Percentiles rank a stretch among this genome's conserved stretches.
These are phyloP conservation scores for Cadophora sp. DNA, from an alignment of 2,329 filamentous ascomycete species.

Conservation along the genomic window DNA sequence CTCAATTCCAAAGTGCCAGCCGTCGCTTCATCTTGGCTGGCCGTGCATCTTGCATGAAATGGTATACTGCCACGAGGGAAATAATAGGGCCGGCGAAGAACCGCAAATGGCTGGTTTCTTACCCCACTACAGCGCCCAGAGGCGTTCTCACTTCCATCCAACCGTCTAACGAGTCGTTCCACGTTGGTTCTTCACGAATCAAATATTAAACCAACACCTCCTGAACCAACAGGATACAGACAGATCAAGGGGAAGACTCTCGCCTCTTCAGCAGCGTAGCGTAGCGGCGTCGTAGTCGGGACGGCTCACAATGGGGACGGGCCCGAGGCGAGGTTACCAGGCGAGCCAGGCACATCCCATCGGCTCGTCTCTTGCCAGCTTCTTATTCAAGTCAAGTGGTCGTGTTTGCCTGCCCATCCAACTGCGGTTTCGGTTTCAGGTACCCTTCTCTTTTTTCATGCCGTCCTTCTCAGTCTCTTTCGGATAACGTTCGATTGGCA, in stretches of 20 bases:
- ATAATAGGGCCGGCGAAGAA: slow-evolving; percentile 9
- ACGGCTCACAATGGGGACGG: slow-evolving; percentile 2
- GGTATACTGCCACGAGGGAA: slow-evolving; percentile 5
- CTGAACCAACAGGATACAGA: not conserved
- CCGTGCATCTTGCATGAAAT: slow-evolving; percentile 5
- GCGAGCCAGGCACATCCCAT: not conserved
- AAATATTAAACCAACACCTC: not conserved
- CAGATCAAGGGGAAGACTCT: not conserved
- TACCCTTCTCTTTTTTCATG: not conserved
- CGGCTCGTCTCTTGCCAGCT: not conserved
- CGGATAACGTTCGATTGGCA: not conserved
- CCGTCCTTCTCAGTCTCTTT: not conserved
- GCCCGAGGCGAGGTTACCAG: not conserved
- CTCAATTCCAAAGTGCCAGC: not conserved
- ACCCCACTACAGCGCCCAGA: not conserved
- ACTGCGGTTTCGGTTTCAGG: not conserved
- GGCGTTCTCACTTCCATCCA: not conserved
- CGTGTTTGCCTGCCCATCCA: not conserved
- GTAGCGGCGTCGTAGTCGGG: not conserved
- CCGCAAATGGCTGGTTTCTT: not conserved
- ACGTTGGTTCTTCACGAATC: not conserved
- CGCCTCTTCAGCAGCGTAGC: not conserved
- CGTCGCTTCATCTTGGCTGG: not conserved
- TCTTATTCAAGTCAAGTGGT: not conserved
- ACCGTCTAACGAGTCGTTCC: not conserved